phyloP scores from a whole-genome alignment of 1,284 basidiomycete species.

The Schizopora paradoxa region DNA sequence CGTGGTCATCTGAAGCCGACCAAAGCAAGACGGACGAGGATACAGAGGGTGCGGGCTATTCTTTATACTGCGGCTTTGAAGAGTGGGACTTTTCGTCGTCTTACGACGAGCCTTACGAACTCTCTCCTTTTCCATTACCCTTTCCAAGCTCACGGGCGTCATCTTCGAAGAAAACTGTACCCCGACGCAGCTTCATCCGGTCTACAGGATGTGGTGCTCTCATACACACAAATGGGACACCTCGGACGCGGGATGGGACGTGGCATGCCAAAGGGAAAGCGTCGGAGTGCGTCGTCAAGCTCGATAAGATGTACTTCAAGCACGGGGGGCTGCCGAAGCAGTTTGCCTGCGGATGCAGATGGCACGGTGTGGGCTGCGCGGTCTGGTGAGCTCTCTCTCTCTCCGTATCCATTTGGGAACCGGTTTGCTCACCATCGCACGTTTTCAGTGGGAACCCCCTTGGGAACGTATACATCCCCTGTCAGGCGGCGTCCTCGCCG shows the following conservation, averaged over 20 bases:
- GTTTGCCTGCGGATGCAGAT: conserved; percentile 17
- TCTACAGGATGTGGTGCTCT: conserved; percentile 16
- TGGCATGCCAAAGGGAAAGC: conserved; percentile 15
- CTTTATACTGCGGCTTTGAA: conserved; percentile 15
- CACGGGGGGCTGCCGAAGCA: conserved; percentile 14
- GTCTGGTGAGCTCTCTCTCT: conserved; percentile 12
- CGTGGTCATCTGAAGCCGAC: conserved; percentile 10
- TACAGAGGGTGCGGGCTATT: conserved; percentile 11
- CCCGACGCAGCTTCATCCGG: conserved; percentile 7
- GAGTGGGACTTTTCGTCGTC: conserved; percentile 9
- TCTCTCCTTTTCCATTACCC: conserved; percentile 10
- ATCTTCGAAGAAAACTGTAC: neutral
- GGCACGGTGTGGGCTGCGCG: conserved; percentile 17
- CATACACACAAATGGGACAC: conserved; percentile 12
- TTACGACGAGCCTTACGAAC: conserved; percentile 11
- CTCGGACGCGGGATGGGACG: conserved; percentile 11
- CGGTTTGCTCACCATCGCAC: neutral
- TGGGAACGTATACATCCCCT: conserved; percentile 17
- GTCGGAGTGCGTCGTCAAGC: conserved; percentile 5
- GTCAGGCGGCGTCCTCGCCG: conserved; percentile 10
- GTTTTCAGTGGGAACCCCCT: conserved; percentile 14
- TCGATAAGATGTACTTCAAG: conserved; percentile 16
- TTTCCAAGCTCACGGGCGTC: neutral
- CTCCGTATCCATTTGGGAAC: neutral
- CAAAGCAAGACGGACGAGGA: conserved; percentile 15